Base-by-base conservation (phyloP, 78 protist species). In the Bodo saltans region DNA sequence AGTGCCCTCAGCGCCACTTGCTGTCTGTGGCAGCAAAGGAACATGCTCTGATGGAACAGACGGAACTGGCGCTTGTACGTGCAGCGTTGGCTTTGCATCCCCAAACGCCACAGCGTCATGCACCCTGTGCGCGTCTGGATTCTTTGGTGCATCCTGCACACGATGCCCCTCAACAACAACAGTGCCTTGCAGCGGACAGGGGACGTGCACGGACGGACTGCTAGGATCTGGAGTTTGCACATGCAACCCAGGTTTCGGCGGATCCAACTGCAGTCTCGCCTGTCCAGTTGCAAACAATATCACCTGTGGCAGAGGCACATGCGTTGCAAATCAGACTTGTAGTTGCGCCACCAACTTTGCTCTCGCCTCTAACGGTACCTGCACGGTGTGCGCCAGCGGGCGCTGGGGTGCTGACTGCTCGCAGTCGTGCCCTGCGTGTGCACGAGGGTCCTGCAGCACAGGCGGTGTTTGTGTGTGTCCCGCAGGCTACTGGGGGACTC, bases 121-220 rank as follows among this genome's bases (percentile, higher is more conserved):
- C 32, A 8, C 25, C 32, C 41, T 23, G 70, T 35, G 32, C 29
- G 67, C 52, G 52, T 25, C 34, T 29, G 8, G 35, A 47, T 42
- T 23, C 40, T 74, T 8, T 11, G 17, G 40, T 12, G 53, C n/a
- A 12, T 23, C n/a, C n/a, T 72, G 11, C 32, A 33, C 32, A 21
- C 41, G 67, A 23, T 29, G 32, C 8, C 34, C 32, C 32, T n/a
- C n/a, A n/a, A n/a, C n/a, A n/a, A n/a, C n/a, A n/a, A n/a, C n/a
- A n/a, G n/a, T 74, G 67, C 79, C 79, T 74, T 74, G 79, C 67
- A 74, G 38, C 67, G 79, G 79, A 23, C 79, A 74, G 25, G 79
- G 79, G 52, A 74, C 52, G 29, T 74, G 79, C 79, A 8, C 69
- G 67, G 27, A 8, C 32, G 79, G 79, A 26, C 35, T 74, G 32